phyloP scores from a whole-genome alignment of 805 yeast species.

The Ogataea philodendri region DNA sequence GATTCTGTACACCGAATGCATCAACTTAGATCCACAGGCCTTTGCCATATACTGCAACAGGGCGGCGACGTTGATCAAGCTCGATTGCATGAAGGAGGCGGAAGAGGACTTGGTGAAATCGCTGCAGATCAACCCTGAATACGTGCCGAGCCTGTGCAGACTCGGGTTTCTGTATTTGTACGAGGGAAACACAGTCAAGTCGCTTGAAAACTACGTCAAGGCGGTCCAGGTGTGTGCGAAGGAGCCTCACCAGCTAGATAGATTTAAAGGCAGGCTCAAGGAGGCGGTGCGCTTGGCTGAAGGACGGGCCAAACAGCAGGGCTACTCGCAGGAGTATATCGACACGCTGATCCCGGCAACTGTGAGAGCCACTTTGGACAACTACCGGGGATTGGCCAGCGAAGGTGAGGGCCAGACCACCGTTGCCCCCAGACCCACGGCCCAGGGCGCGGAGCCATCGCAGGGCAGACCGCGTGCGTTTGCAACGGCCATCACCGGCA shows the following conservation, averaged over 20 bases:
- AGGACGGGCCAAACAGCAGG: conserved; percentile 33
- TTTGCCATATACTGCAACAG: conserved; percentile 38
- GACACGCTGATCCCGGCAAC: conserved; percentile 27
- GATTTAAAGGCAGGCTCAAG: conserved; percentile 29
- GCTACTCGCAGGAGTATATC: conserved; percentile 31
- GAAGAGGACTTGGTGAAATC: conserved; percentile 36
- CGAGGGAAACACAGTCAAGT: conserved; percentile 37
- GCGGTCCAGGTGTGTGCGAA: conserved; percentile 29
- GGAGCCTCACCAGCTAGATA: conserved; percentile 21
- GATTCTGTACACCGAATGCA: conserved; percentile 37
- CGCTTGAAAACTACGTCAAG: conserved; percentile 37
- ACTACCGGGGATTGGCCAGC: conserved; percentile 17
- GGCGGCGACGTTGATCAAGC: conserved; percentile 39
- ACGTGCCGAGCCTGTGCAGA: conserved; percentile 40
- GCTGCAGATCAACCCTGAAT: conserved; percentile 32
- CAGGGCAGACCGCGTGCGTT: conserved; percentile 18
- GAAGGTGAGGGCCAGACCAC: conserved; percentile 12
- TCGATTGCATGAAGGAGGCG: conserved; percentile 37
- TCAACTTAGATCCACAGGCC: conserved; percentile 33
- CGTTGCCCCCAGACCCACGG: conserved; percentile 18
- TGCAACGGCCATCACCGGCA: conserved; percentile 18
- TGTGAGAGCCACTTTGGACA: conserved; percentile 23
- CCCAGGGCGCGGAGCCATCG: conserved; percentile 9
- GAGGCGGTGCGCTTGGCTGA: conserved; percentile 31
- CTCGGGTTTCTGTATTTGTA: conserved; percentile 37